Evolutionary conservation across 2,329 filamentous ascomycete genomes (phyloP), one percentile per base, ranked within the genome.

Genomic region (Botryotinia calthae): DNA sequence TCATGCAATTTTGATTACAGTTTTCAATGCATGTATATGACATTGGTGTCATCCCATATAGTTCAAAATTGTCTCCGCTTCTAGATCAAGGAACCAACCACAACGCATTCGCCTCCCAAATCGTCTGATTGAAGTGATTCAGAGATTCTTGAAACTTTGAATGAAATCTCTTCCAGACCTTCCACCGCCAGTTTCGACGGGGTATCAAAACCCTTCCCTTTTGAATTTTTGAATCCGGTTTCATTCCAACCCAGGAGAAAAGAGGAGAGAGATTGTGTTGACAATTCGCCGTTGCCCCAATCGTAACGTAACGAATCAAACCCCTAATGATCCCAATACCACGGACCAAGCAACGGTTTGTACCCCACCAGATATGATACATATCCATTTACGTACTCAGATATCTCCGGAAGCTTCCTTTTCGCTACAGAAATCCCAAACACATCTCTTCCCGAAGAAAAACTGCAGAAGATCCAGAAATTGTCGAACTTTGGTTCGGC

Each of bases 151-250:
- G 42, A 42, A 63, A 28, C 16, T 56, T 56, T 56, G 58, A 63
- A 42, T 44, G 4, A 28, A 44, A 63, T 31, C 22, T 63, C 61
- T 63, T 44, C 40, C 4, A 42, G 10, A 14, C 31, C 61, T 63
- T 44, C 61, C 61, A 63, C 61, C 61, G 61, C 61, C 40, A 63
- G 61, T 63, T 59, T 44, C n/a, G n/a, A 63, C 37, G n/a, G 37
- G 40, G 14, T 12, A 63, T 22, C 61, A 42, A 44, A 18, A n/a
- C n/a, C 37, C 40, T 63, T 63, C 40, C 12, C n/a, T 63, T 63
- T 44, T 56, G 25, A 31, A 63, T 44, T 63, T 63, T 44, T 56
- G 25, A 31, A 44, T 44, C 37, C n/a, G 37, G 42, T 20, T 44
- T 63, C 40, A 20, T 28, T 28, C 14, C 14, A 63, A 31, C 31